Evolutionary conservation across 2,329 filamentous ascomycete genomes (phyloP).

Genomic region (Myotisia sp.): DNA sequence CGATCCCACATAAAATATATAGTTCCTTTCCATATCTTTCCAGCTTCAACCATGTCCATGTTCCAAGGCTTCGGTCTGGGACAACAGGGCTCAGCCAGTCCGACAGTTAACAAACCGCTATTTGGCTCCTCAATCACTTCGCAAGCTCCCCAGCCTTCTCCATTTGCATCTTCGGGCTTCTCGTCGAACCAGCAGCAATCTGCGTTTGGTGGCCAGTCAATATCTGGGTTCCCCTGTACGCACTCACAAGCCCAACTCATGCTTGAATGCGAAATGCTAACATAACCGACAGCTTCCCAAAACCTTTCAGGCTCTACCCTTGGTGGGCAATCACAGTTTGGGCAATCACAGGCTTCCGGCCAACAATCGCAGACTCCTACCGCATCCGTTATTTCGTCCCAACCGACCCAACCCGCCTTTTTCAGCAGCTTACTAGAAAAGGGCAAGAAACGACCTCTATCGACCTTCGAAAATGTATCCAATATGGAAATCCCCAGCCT

Average conservation of each 20-base stretch:
- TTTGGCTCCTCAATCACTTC: conserved; percentile 10
- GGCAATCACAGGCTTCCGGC: conserved; percentile 14
- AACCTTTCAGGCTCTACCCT: conserved; percentile 15
- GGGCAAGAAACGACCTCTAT: conserved; percentile 52
- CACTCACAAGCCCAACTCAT: conserved; percentile 7
- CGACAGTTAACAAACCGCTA: conserved; percentile 5
- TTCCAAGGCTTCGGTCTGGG: conserved; percentile 3
- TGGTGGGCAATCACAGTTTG: conserved; percentile 15
- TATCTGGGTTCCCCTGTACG: no score
- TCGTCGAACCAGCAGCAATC: conserved; percentile 13
- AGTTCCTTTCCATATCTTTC: conserved; percentile 19
- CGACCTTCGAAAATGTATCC: conserved; percentile 33
- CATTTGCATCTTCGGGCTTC: conserved; percentile 16
- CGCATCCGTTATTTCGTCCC: conserved; percentile 14
- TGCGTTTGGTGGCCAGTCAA: not conserved
- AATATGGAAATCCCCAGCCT: conserved; percentile 74
- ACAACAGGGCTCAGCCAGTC: not conserved
- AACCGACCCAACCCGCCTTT: conserved; percentile 40
- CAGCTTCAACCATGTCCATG: conserved; percentile 16
- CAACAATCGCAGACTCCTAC: conserved; percentile 15
- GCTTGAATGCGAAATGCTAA: no score
- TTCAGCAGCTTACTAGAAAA: conserved; percentile 52
- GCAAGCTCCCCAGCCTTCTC: conserved; percentile 6
- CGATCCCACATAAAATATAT: conserved; percentile 17
- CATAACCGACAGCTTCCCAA: no score